Evolutionary conservation across 192 early-diverging fungal genomes (phyloP).

Genomic region (Chytriomyces sp.): DNA sequence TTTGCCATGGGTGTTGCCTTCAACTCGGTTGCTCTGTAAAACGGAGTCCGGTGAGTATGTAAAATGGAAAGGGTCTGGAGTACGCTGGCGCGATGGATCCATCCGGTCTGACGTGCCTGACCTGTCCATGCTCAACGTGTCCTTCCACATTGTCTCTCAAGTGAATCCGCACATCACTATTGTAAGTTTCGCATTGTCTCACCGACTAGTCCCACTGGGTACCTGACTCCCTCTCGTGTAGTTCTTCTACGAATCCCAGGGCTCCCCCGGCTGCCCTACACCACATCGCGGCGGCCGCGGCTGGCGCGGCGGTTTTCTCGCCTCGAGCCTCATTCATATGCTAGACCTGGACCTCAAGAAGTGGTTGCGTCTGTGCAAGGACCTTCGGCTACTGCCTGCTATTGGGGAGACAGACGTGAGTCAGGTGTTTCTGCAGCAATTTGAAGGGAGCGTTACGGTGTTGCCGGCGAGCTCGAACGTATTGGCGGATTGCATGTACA

Average conservation of each 20-base stretch:
- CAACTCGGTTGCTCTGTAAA: conserved; percentile 83
- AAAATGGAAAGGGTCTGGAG: conserved; percentile 72
- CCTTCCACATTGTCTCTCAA: conserved; percentile 33
- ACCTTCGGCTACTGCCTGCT: conserved; percentile 77
- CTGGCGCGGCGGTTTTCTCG: conserved; percentile 92
- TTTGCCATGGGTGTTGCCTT: conserved; percentile 80
- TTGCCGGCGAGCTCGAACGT: conserved; percentile 61
- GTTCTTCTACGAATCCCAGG: conserved; percentile 85
- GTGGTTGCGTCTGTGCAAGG: conserved; percentile 78
- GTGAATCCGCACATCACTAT: conserved; percentile 80
- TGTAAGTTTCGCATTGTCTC: not conserved
- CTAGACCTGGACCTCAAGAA: conserved; percentile 85
- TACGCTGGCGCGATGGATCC: conserved; percentile 85
- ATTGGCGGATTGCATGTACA: conserved; percentile 62
- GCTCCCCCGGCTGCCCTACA: conserved; percentile 74
- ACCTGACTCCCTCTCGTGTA: conserved; percentile 44
- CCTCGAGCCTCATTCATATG: conserved; percentile 74
- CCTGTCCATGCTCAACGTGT: conserved; percentile 38
- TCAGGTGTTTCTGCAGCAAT: conserved; percentile 83
- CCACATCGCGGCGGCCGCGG: conserved; percentile 69
- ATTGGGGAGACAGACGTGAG: conserved; percentile 79
- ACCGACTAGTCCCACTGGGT: too few species aligned
- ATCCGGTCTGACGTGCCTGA: conserved; percentile 75
- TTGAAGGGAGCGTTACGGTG: conserved; percentile 89
- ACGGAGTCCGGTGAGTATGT: conserved; percentile 56